phyloP scores from a whole-genome alignment of 78 protist species.

The Dictyostelium citrinum region DNA sequence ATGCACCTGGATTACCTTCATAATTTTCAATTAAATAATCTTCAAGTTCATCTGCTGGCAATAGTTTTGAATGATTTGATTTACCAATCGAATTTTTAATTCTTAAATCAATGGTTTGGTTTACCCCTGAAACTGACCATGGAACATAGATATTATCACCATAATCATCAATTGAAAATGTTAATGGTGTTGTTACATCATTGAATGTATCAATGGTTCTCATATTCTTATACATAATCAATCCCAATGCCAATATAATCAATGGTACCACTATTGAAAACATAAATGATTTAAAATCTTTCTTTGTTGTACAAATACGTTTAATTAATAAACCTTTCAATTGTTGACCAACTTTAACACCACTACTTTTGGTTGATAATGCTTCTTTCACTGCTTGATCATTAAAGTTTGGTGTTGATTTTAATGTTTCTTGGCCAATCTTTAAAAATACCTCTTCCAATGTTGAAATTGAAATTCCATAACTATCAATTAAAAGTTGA shows the following conservation, averaged over 20 bases:
- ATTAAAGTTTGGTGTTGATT: not conserved
- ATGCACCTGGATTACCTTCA: conserved; percentile 10
- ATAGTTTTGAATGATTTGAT: not conserved
- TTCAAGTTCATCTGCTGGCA: not conserved
- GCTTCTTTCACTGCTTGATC: conserved; percentile 6
- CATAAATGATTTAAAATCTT: conserved; percentile 33
- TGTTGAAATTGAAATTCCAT: conserved; percentile 23
- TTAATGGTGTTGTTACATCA: conserved; percentile 5
- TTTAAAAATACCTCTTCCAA: conserved; percentile 39
- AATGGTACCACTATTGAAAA: conserved; percentile 36
- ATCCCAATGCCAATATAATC: not conserved
- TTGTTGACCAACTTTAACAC: conserved; percentile 6
- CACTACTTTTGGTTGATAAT: not conserved
- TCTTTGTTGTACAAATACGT: not conserved
- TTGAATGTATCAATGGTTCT: not conserved
- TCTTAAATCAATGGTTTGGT: not conserved
- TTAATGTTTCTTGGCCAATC: conserved; percentile 13
- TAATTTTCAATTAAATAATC: not conserved
- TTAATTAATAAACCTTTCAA: conserved; percentile 36
- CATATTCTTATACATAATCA: conserved; percentile 12
- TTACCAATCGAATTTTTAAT: not conserved
- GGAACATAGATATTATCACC: not conserved
- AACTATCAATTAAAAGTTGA: not conserved
- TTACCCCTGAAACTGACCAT: not conserved
- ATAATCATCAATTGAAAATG: not conserved